Evolutionary conservation across 768 basidiomycete species (phyloP), one percentile per base, ranked within the genome.

Genomic region (Macrolepiota fuliginosa): DNA sequence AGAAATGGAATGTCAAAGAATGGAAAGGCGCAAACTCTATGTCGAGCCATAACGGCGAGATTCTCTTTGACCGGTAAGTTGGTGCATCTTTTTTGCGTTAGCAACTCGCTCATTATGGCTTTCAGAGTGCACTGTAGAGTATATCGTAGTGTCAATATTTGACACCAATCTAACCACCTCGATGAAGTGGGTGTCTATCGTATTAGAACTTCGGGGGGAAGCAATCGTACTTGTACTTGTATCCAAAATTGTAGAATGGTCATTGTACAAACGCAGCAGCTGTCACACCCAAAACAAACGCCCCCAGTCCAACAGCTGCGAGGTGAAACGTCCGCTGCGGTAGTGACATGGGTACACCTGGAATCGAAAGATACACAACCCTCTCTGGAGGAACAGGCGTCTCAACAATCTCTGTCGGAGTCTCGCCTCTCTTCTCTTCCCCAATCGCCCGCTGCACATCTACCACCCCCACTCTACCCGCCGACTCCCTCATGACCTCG

Each of bases 1-100:
- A 70, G 22, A 85, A 86, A 64, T 87, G 87, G 85, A 78, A 87
- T 62, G 67, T 77, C 12, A 74, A 78, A n/a, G 65, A 67, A 42
- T 86, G 86, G 84, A 63, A 63, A 39, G 29, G 29, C 29, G 74
- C 74, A 56, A 75, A 76, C 61, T 62, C 67, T 37, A 79, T 81
- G 77, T 66, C 67, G 17, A 77, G 77, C 37, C 75, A 72, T 27
- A 68, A 65, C 11, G 79, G 79, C 2, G 81, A 85, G 62, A 72
- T 83, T 17, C 72, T 82, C 3, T 71, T 79, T 53, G 85, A 86
- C 55, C 77, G 83, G 83, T 76, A 36, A 51, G 65, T 61, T 3
- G n/a, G 22, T 29, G 40, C 15, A 17, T 22, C 50, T 4, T 32
- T n/a, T 17, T 51, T 13, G 42, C 12, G 4, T 37, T n/a, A 4